Base-by-base conservation (phyloP, 352 stramenopile genomes). In the Pythium guiyangense region DNA sequence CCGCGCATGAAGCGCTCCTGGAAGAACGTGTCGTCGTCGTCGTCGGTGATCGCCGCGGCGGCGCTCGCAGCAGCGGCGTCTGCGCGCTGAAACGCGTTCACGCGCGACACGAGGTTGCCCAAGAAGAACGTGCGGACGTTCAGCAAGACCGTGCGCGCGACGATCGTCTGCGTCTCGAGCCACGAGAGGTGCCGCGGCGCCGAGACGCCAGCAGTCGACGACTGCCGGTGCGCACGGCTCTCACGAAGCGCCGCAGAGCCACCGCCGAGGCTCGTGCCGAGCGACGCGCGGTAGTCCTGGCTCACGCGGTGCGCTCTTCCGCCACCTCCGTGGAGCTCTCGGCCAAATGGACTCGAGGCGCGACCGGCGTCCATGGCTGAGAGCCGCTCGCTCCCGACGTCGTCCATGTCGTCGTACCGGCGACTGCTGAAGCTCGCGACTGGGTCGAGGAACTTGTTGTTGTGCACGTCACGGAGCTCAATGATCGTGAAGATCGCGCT, bases 1-100 rank as follows among this genome's bases (percentile, higher is more conserved):
- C 85, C 85, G 18, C 79, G 74, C 80, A 94, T 92, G 65, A 92
- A 94, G 2, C 85, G 75, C 42, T 92, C 85, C 59, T 94, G 80
- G 60, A 93, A 92, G 37, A 94, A 91, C 10, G 77, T 92, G 48
- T 90, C 72, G 58, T 75, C 79, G n/a, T n/a, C n/a, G n/a, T n/a
- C n/a, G n/a, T 92, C 77, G 26, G 77, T 69, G 44, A 61, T 47
- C 37, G 55, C n/a, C n/a, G n/a, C n/a, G n/a, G n/a, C n/a, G n/a
- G n/a, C n/a, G n/a, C n/a, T n/a, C n/a, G n/a, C n/a, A n/a, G n/a
- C n/a, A n/a, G n/a, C n/a, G n/a, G n/a, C n/a, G n/a, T n/a, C n/a
- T n/a, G n/a, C n/a, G n/a, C n/a, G n/a, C 29, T 49, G 26, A 12
- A 63, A 26, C 20, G 51, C 35, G 40, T 49, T 63, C 1, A 69